phyloP scores from a whole-genome alignment of 2,329 filamentous ascomycete genomes.

The Nemania abortiva region DNA sequence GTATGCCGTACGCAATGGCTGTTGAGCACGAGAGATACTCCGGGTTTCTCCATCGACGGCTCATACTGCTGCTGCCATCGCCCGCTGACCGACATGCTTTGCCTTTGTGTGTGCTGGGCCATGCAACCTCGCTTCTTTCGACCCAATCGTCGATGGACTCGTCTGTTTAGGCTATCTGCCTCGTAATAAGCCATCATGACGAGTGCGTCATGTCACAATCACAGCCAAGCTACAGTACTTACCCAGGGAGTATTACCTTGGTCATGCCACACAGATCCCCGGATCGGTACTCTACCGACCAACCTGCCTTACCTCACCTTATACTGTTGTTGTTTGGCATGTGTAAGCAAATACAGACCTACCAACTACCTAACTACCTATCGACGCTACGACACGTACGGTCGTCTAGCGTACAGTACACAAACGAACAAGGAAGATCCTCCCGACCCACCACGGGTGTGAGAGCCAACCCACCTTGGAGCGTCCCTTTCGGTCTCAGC shows the following conservation, averaged over 20 bases:
- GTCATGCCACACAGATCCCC: neutral
- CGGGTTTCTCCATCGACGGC: conserved; percentile 1
- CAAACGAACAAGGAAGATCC: conserved; percentile 10
- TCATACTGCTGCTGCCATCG: conserved; percentile 5
- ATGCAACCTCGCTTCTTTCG: conserved; percentile 48
- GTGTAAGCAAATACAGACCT: neutral
- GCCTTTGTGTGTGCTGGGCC: conserved; percentile 20
- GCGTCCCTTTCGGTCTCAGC: conserved; percentile 24
- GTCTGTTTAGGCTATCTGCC: conserved; percentile 33
- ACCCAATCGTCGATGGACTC: conserved; percentile 42
- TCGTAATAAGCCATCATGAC: conserved; percentile 23
- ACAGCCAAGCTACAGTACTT: neutral
- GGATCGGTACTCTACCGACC: neutral
- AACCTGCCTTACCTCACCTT: neutral
- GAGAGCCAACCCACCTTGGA: conserved; percentile 20
- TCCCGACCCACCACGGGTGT: conserved; percentile 21
- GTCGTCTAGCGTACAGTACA: neutral
- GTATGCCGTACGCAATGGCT: conserved; percentile 11
- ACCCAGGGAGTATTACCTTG: no score
- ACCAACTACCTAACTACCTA: neutral
- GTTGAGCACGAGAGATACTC: conserved; percentile 1
- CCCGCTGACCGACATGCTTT: conserved; percentile 25
- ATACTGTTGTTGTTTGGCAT: neutral
- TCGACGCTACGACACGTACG: neutral
- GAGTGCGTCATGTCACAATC: conserved; percentile 19